Evolutionary conservation across 2,329 filamentous ascomycete species (phyloP).

Genomic region (Calonectria honghensis): DNA sequence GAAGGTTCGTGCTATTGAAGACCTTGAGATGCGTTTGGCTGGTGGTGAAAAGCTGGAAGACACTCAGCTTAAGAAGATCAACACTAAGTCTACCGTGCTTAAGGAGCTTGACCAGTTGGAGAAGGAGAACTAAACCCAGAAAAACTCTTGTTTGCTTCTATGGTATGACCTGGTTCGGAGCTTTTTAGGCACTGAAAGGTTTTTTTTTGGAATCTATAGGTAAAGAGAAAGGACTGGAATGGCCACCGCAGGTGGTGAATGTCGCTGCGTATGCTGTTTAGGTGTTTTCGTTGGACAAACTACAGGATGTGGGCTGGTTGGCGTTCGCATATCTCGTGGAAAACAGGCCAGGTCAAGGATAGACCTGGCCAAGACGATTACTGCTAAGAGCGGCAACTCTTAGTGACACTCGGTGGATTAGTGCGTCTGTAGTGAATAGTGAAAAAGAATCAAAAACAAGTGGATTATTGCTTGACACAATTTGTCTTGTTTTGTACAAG

Average conservation of each 20-base stretch:
- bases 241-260: not conserved
- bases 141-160: not conserved
- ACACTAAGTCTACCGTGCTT: constrained; percentile 88
- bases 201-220: constrained; percentile 12
- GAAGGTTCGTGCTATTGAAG: constrained; percentile 98
- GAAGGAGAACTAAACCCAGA: constrained; percentile 52
- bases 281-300: constrained; percentile 37
- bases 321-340: constrained; percentile 30
- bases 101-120: constrained; percentile 84
- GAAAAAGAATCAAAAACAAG: constrained; percentile 23
- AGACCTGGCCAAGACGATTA: constrained; percentile 13
- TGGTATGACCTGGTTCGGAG: not conserved
- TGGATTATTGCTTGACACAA: not conserved
- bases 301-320: constrained; percentile 36
- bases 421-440: constrained; percentile 7
- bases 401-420: not conserved
- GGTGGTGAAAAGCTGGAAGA: constrained; percentile 98
- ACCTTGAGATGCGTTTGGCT: constrained; percentile 96
- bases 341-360: constrained; percentile 13
- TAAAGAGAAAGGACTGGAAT: constrained; percentile 38
- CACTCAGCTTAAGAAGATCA: constrained; percentile 98
- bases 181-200: not conserved
- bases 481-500: not conserved
- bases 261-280: constrained; percentile 32
- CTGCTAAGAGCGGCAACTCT: constrained; percentile 4